Percentiles rank a stretch among this genome's conserved stretches.
Evolutionary conservation across 176 grass and related monocot genomes (phyloP).

Genomic region (Pontederia crassipes): DNA sequence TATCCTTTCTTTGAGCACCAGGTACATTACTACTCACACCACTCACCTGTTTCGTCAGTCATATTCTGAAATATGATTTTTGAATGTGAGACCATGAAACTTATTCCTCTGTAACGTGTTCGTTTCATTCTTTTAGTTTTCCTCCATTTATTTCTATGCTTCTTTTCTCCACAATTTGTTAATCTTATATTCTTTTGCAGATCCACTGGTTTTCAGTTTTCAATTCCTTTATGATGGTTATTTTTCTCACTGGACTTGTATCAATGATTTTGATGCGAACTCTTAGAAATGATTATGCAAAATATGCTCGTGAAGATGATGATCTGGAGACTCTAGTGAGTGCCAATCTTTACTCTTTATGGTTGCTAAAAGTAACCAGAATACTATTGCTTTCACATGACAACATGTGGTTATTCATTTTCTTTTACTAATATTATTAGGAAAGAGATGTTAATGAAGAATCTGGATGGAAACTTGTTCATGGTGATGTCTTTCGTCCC

Average conservation of each 20-base stretch:
- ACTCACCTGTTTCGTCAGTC: background rate
- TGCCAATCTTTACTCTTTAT: background rate
- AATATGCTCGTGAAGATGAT: conserved; percentile 98
- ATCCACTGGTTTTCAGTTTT: conserved; percentile 99
- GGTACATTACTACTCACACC: conserved; percentile 29
- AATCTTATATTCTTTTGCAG: conserved; percentile 34
- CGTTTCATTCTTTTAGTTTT: background rate
- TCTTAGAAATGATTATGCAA: conserved; percentile 99
- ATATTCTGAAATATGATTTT: background rate
- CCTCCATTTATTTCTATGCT: background rate
- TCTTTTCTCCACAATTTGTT: background rate
- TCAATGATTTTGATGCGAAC: conserved; percentile 99
- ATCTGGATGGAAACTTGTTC: conserved; percentile 99
- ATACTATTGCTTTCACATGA: background rate
- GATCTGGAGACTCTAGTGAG: conserved; percentile 79
- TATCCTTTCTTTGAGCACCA: conserved; percentile 98
- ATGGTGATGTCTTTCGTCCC: conserved; percentile 96
- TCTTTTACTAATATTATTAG: conserved; percentile 23
- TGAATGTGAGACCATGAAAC: no score
- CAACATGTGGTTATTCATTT: background rate
- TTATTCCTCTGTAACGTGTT: background rate
- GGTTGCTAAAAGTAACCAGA: background rate
- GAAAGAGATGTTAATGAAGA: conserved; percentile 98
- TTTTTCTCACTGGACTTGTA: conserved; percentile 92
- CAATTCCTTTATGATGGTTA: conserved; percentile 99